A percentile compares a stretch with the other conserved stretches of the same genome.
phyloP scores from a whole-genome alignment of 2,329 filamentous ascomycete genomes.

The Phialocephala subalpina region DNA sequence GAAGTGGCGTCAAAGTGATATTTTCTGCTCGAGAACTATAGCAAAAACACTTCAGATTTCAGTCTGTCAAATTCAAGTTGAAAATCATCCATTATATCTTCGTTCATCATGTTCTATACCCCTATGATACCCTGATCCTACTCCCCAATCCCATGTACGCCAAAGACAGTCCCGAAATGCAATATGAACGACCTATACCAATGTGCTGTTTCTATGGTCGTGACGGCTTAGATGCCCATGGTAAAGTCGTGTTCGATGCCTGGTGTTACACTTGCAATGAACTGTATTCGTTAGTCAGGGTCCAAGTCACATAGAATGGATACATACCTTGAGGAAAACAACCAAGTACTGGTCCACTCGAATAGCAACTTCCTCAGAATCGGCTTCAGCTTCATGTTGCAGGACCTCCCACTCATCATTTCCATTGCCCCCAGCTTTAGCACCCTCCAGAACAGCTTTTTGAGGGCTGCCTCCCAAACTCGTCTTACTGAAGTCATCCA shows the following conservation, averaged over 20 bases:
- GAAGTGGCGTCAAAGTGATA: no score
- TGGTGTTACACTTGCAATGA: conserved; percentile 89
- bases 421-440: conserved; percentile 58
- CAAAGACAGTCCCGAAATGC: background rate
- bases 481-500: conserved; percentile 76
- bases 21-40: no score
- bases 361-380: conserved; percentile 80
- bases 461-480: conserved; percentile 62
- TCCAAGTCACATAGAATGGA: background rate
- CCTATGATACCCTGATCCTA: background rate
- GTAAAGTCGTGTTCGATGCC: conserved; percentile 98
- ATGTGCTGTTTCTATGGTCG: background rate
- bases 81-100: background rate
- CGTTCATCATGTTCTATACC: background rate
- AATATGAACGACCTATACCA: background rate
- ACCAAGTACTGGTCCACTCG: conserved; percentile 89
- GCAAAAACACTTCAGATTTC: background rate
- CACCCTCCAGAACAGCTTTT: conserved; percentile 46
- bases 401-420: conserved; percentile 73
- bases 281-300: conserved; percentile 57
- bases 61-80: background rate
- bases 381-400: conserved; percentile 61
- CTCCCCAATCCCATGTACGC: no score
- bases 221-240: conserved; percentile 76
- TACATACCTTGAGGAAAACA: conserved; percentile 79